Evolutionary conservation across 768 basidiomycete genomes (phyloP), one percentile per base, ranked within the genome.

Genomic region (Agrocybe praecox): DNA sequence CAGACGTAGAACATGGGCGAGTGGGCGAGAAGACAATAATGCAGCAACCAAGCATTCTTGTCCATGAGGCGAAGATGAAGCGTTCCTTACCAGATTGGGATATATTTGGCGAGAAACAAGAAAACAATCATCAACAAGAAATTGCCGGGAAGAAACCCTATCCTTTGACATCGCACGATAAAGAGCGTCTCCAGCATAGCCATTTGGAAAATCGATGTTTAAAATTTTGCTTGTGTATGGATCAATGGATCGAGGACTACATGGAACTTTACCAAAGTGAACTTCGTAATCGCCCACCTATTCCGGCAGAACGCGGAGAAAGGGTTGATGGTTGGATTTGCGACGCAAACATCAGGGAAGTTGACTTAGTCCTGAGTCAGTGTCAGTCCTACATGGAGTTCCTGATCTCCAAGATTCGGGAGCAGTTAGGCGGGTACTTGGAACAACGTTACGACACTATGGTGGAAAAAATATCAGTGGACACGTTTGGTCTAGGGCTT

Each of bases 321-420:
- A n/a, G n/a, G n/a, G 40, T 44, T 12, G 56, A 52, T 8, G 46
- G 19, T 12, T 21, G 51, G 18, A 45, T 57, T n/a, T 49, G 52
- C 43, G 52, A 57, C 23, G 46, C 45, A 18, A 49, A 57, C 21
- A 49, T 49, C 18, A 57, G 47, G 18, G 56, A 57, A 15, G 56
- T 29, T 29, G 26, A 9, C 9, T 29, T 29, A 9, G 26, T 29
- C 9, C 26, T 29, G 26, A 9, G 26, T 29, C 9, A 5, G 4
- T 29, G 26, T 9, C 26, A 5, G 9, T 29, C 26, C 26, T 5
- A 4, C 4, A 5, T 29, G 26, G 26, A 29, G 26, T 4, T 4
- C 9, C 9, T 29, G 4, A 4, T 29, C 26, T 4, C 4, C 5
- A 29, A 29, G 9, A 29, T 29, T 9, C 5, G 9, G 9, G 9